Base-by-base conservation (phyloP, 495 filamentous ascomycete species). In the Aspergillus avenaceus region DNA sequence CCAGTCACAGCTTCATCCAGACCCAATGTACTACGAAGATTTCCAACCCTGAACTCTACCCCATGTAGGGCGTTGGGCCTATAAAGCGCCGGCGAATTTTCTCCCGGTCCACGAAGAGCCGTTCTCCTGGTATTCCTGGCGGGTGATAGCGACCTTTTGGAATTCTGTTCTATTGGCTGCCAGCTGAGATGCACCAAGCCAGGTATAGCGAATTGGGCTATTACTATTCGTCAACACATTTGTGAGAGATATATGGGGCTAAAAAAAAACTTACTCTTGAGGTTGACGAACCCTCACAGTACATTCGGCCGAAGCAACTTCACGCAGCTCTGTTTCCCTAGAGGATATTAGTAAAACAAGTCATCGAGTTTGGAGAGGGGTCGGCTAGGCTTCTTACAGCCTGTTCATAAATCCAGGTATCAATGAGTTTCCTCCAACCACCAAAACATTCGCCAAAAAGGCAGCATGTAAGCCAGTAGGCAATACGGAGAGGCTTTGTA, bases 81-180 rank as follows among this genome's bases (percentile, higher is more conserved):
- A 70, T 25, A 63, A 26, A 14, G 49, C 54, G 26, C 76, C 76
- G 21, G 78, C 63, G 55, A 97, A 96, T 60, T 84, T 88, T 52
- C 81, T 83, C 27, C 78, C 81, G 19, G 86, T 77, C 90, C 88
- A 97, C 19, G 70, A 76, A 45, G 83, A 83, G 22, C 93, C 93
- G 63, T 88, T 65, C 65, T 99, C 93, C 42, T 88, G 81, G 65
- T 97, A 97, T 60, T 99, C 90, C 49, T 88, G 79, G 52, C 88
- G 87, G 5, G 87, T 91, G 12, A 97, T 87, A 0, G 82, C 78
- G 9, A 90, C 67, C 31, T 72, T 70, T 50, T 80, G 72, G 40
- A 91, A 56, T 31, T 72, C 65, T 29, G 84, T 76, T 47, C 75
- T 76, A 61, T 93, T 82, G 25, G 65, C 77, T 1, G 89, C 91